These are phyloP conservation scores for Solanum verrucosum DNA, from an alignment of 257 asterid species.

Conservation along the genomic window DNA sequence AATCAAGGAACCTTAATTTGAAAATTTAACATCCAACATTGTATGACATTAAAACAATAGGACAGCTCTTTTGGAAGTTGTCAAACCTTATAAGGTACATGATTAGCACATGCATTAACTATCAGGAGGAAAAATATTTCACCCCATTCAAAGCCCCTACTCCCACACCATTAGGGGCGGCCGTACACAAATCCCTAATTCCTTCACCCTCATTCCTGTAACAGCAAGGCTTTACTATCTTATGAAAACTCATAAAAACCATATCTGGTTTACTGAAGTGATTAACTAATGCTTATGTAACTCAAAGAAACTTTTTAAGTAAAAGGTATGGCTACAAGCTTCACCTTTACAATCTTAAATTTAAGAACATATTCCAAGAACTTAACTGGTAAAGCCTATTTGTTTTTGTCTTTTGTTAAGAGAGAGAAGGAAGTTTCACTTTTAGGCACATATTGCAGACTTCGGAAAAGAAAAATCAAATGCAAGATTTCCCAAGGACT, in stretches of 20 bases:
- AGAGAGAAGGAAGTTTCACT: background rate
- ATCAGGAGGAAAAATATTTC: background rate
- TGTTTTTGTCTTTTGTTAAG: background rate
- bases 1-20: background rate
- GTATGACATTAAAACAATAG: background rate
- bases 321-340: background rate
- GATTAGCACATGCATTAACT: background rate
- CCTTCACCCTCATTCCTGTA: background rate
- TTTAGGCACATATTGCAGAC: background rate
- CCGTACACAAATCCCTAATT: background rate
- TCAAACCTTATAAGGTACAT: background rate
- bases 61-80: background rate
- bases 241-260: background rate
- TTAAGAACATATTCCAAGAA: background rate
- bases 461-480: background rate
- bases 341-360: background rate
- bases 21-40: background rate
- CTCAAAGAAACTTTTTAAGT: background rate
- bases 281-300: background rate
- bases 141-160: background rate
- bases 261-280: background rate
- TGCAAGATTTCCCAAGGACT: background rate
- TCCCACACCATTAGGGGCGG: background rate
- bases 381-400: background rate
- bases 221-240: background rate